Percentiles rank a stretch among this genome's conserved stretches.
phyloP scores from a whole-genome alignment of 1,284 basidiomycete species.

The Sphaerobolus stellatus region DNA sequence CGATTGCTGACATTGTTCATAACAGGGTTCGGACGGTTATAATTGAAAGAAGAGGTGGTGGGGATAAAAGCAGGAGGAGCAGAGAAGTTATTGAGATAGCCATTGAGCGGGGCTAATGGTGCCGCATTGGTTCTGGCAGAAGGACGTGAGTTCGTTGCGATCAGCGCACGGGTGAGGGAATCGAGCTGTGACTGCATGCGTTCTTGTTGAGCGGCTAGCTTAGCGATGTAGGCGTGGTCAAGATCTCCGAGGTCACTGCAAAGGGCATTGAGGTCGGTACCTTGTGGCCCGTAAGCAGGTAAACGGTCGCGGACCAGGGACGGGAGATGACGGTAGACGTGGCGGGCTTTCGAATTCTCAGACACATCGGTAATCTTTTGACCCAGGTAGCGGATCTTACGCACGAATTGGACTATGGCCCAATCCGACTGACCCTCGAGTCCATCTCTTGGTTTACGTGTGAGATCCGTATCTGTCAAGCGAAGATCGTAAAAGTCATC shows the following conservation, averaged over 20 bases:
- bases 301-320: not conserved
- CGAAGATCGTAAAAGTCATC: not conserved
- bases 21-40: not conserved
- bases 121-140: not conserved
- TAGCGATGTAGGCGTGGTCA: not conserved
- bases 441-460: not conserved
- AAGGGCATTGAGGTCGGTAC: not conserved
- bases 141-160: not conserved
- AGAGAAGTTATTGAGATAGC: too few species aligned
- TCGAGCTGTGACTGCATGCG: not conserved
- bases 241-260: not conserved
- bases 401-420: not conserved
- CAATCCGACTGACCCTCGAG: not conserved
- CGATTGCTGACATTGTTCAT: too few species aligned
- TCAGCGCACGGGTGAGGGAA: not conserved
- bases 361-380: not conserved
- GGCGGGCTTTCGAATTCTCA: not conserved
- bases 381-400: not conserved
- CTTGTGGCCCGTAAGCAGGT: not conserved
- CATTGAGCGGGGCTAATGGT: too few species aligned
- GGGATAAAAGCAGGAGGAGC: too few species aligned
- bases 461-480: not conserved
- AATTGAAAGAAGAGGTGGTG: not conserved
- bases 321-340: not conserved
- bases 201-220: not conserved